These are phyloP conservation scores for Trifolium fragiferum DNA, from an alignment of 306 rosid species.

Conservation along the genomic window DNA sequence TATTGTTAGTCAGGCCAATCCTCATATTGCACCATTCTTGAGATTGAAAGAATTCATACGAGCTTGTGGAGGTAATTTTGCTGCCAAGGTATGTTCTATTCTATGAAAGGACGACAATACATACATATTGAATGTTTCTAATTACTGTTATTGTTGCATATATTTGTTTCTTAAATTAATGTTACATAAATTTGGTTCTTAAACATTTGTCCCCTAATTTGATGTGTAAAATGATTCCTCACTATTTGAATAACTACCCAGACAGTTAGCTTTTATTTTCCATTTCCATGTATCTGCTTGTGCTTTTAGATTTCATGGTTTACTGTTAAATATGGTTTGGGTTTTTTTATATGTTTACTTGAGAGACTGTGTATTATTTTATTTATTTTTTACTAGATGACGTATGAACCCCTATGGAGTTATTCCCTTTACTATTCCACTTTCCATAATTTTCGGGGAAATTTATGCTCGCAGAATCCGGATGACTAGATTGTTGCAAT, in stretches of 20 bases:
- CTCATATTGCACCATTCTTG: constrained; percentile 92
- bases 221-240: constrained; percentile 29
- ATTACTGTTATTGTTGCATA: constrained; percentile 7
- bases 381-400: constrained; percentile 1
- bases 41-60: constrained; percentile 87
- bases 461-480: constrained; percentile 20
- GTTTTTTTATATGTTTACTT: constrained; percentile 1
- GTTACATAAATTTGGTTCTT: constrained; percentile 6
- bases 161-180: too few relatives aligned
- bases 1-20: constrained; percentile 97
- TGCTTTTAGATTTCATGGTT: constrained; percentile 9
- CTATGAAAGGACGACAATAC: not conserved
- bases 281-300: constrained; percentile 9
- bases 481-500: not conserved
- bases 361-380: not conserved
- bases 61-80: constrained; percentile 88
- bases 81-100: constrained; percentile 79
- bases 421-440: constrained; percentile 27
- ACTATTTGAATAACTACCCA: constrained; percentile 12
- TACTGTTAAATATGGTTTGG: not conserved
- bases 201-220: not conserved
- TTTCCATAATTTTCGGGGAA: not conserved
- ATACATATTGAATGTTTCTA: constrained; percentile 2
- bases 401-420: not conserved
- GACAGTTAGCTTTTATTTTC: constrained; percentile 6